Percentiles rank a stretch among this genome's conserved stretches.
Evolutionary conservation across 352 stramenopile species (phyloP).

Genomic region (Phytophthora capsici): DNA sequence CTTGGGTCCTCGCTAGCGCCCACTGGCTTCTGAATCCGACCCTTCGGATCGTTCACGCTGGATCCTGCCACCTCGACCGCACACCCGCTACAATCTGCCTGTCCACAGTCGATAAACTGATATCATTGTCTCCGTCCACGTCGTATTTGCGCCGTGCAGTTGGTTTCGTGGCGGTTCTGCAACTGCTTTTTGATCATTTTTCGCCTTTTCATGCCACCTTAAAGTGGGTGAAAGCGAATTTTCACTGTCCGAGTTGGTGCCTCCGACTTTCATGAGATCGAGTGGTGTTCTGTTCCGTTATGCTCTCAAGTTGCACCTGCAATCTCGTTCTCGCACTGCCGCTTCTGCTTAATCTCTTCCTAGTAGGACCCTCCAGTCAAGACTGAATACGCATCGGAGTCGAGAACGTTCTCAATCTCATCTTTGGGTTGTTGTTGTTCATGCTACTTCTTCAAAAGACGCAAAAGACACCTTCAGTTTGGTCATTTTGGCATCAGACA

Average conservation of each 20-base stretch:
- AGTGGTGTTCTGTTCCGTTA: slow-evolving; percentile 5
- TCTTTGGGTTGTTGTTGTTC: not conserved
- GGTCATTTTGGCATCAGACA: not conserved
- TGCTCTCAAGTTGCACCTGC: not conserved
- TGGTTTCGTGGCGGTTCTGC: not conserved
- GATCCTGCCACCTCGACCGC: too few relatives aligned
- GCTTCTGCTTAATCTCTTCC: not conserved
- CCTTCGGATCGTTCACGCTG: too few relatives aligned
- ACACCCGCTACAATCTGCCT: too few relatives aligned
- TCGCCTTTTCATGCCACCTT: not conserved
- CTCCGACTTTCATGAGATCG: not conserved
- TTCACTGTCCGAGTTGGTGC: not conserved
- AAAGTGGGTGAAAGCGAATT: not conserved
- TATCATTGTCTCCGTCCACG: slow-evolving; percentile 51
- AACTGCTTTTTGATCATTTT: not conserved
- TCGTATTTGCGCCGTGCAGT: slow-evolving; percentile 46
- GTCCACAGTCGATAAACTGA: slow-evolving; percentile 54
- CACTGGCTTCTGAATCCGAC: too few relatives aligned
- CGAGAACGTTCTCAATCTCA: slow-evolving; percentile 30
- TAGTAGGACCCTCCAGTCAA: slow-evolving; percentile 20
- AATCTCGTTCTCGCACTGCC: not conserved
- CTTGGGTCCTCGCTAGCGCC: too few relatives aligned
- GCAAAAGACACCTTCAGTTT: slow-evolving; percentile 6
- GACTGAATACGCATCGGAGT: slow-evolving; percentile 46
- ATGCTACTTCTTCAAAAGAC: slow-evolving; percentile 6